Base-by-base conservation (phyloP, 2,329 filamentous ascomycete genomes). In the Epichloe glyceriae region DNA sequence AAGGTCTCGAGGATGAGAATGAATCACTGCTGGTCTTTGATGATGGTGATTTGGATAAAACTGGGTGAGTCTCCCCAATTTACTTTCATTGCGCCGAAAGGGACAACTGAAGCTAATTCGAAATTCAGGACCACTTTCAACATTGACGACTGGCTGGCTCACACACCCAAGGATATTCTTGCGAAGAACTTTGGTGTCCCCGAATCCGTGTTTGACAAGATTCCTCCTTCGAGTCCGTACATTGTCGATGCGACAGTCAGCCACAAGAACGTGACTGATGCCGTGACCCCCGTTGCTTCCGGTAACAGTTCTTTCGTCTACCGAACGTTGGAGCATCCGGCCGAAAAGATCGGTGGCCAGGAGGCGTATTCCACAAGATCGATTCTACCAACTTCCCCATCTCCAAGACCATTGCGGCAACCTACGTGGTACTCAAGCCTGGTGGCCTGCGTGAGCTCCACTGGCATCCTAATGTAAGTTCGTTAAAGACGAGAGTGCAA, bases 171-270 rank as follows among this genome's bases (percentile, higher is more conserved):
- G 47, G 55, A 61, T 10, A 71, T 86, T 43, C 68, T 86, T 0
- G 81, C 82, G 37, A 85, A 83, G 67, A 86, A 85, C 68, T 85
- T 86, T 55, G 79, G 80, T 20, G 72, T 86, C 19, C 70, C 78
- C 46, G 70, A 73, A 20, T 74, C 74, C 0, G 72, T 82, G 44
- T 85, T 86, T 54, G 70, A 76, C 55, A 71, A 70, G 6, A 67
- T 85, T 20, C 81, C 80, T 0, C 59, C 69, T 1, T 69, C 73
- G 1, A 76, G 77, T 57, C 81, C 80, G 0, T 83, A 83, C 61
- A 85, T 86, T 56, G 59, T 77, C 47, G 78, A 81, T 54, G 75
- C 70, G 34, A 79, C 75, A 0, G 64, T 76, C 47, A 73, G 70
- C 57, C 70, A 65, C 14, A 65, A 68, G 17, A 70, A 70, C n/a